Percentiles rank a stretch among this genome's conserved stretches.
phyloP scores from a whole-genome alignment of 1,284 basidiomycete species.

The Porodaedalea pini region DNA sequence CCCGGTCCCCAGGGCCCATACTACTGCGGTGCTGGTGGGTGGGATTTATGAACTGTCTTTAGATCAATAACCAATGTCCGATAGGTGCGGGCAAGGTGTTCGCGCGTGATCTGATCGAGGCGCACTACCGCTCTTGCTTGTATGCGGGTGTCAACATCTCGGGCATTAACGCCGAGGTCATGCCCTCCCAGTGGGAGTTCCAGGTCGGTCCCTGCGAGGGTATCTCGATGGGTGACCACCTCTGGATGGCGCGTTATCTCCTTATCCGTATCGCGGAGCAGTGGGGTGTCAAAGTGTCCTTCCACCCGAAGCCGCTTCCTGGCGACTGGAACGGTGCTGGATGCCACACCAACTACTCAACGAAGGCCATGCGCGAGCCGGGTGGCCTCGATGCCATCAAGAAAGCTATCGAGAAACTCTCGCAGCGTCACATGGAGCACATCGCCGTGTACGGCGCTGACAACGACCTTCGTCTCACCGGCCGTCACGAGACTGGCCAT shows the following conservation, averaged over 20 bases:
- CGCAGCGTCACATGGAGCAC: slow-evolving; percentile 83
- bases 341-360: slow-evolving; percentile 93
- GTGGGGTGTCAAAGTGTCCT: slow-evolving; percentile 96
- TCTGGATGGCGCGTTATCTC: slow-evolving; percentile 95
- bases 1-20: slow-evolving; percentile 99
- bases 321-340: slow-evolving; percentile 99
- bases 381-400: slow-evolving; percentile 96
- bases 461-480: slow-evolving; percentile 92
- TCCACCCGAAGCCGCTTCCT: slow-evolving; percentile 98
- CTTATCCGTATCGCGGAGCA: slow-evolving; percentile 94
- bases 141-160: slow-evolving; percentile 98
- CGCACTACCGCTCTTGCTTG: slow-evolving; percentile 96
- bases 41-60: slow-evolving; percentile 8
- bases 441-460: slow-evolving; percentile 97
- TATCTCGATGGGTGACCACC: slow-evolving; percentile 97
- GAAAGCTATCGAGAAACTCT: slow-evolving; percentile 87
- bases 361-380: slow-evolving; percentile 86
- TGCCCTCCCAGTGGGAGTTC: slow-evolving; percentile 99
- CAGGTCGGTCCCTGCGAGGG: slow-evolving; percentile 98
- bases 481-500: slow-evolving; percentile 95
- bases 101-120: slow-evolving; percentile 98
- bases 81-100: slow-evolving; percentile 93
- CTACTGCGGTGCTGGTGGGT: slow-evolving; percentile 97
- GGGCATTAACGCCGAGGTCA: slow-evolving; percentile 99
- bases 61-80: background rate